Evolutionary conservation across 164 flowering plant genomes (phyloP).

Genomic region (Magnolia officinalis): DNA sequence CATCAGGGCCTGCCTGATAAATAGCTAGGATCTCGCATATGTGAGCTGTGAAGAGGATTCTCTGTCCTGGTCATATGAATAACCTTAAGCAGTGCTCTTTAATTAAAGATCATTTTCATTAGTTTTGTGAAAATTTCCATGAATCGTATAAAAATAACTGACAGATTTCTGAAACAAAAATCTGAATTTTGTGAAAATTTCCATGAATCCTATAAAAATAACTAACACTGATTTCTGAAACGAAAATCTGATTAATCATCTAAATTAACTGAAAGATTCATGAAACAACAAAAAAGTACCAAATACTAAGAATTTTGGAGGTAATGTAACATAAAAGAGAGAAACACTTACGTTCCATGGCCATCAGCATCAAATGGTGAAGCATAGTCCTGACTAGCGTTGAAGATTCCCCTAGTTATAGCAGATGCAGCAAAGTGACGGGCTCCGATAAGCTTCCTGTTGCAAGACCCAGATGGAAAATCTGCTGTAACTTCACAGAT

Average conservation of each 20-base stretch:
- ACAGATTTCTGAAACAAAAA: too few species aligned
- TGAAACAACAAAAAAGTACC: not conserved
- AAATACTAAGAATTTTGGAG: not conserved
- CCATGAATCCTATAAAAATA: too few species aligned
- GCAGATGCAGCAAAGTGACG: conserved; percentile 99
- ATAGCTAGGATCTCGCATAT: too few species aligned
- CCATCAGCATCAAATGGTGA: conserved; percentile 97
- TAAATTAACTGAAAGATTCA: not conserved
- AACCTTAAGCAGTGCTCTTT: too few species aligned
- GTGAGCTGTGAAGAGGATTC: too few species aligned
- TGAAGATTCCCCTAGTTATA: conserved; percentile 95
- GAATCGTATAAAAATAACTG: too few species aligned
- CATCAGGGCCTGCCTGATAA: too few species aligned
- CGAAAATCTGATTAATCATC: not conserved
- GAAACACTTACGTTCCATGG: conserved; percentile 87
- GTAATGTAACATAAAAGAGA: not conserved
- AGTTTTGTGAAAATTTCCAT: too few species aligned
- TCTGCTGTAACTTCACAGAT: conserved; percentile 92
- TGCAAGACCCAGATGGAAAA: conserved; percentile 98
- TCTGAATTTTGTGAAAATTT: not conserved
- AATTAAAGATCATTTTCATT: too few species aligned
- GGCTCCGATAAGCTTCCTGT: conserved; percentile 94
- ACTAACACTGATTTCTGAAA: too few species aligned
- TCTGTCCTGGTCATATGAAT: too few species aligned
- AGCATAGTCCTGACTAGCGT: conserved; percentile 85